Base-by-base conservation (phyloP, 2,329 filamentous ascomycete species). In the Stagonosporopsis chrysanthemi region DNA sequence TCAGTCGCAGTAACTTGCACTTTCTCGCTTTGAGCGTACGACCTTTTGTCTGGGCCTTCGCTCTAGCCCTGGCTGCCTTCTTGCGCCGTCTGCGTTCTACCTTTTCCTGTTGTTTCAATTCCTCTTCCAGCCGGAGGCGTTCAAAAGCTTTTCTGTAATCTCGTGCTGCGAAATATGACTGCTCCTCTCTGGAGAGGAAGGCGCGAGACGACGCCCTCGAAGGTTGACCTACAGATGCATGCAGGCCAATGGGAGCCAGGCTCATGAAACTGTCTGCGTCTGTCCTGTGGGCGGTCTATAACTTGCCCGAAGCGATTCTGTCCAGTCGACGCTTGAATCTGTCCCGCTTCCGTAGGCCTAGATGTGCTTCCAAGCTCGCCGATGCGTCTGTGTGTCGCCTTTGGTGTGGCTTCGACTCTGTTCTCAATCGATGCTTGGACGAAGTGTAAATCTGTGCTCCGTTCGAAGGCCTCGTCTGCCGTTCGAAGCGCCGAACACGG, bases 131-230 rank as follows among this genome's bases (percentile, higher is more conserved):
- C 6, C 54, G 48, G 14, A 48, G 28, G 12, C 40, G 31, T 39
- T 46, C 54, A 28, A 52, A 57, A 19, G 49, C 49, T 14, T 33
- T 47, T 15, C 29, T 22, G 48, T 52, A 46, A 5, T 41, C 24
- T 24, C 45, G 48, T 29, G 49, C 48, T 6, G 54, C 40, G 19
- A 46, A 24, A 23, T 28, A 39, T 3, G 36, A 31, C n/a, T 52
- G 43, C 22, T 57, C 54, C 26, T 52, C 43, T n/a, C 48, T 46
- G 31, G 54, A 43, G n/a, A 52, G 12, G 22, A 47, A 48, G 15
- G 22, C 6, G 2, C 14, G 38, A 44, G n/a, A 14, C 6, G 36
- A 33, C 9, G 23, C n/a, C 12, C 19, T 19, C 5, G n/a, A 4
- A 6, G 41, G 17, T 22, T 38, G 35, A 24, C 46, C 52, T 22